Base-by-base conservation (phyloP, 306 rosid species). In the Ziziphus jujuba region DNA sequence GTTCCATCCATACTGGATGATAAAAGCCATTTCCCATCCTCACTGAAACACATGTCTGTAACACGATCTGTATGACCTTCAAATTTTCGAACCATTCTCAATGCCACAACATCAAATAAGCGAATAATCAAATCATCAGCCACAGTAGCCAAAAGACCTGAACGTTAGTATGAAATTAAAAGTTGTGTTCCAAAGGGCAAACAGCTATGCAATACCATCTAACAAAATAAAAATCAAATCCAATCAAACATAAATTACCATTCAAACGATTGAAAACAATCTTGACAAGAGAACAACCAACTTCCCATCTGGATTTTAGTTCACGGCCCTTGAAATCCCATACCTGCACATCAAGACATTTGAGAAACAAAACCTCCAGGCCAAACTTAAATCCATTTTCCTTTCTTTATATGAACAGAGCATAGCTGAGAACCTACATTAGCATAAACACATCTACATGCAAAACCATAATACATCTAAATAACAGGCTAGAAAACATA, bases 1-100 rank as follows among this genome's bases (percentile, higher is more conserved):
- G 87, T 86, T 83, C 97, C 91, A 82, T 93, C 98, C 98, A 93
- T 87, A 72, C 98, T 86, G 20, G 97, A 87, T 16, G 98, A 90
- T 71, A 90, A 62, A 77, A 93, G 89, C 98, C 96, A 93, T 80
- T 93, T 93, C 43, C 98, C 91, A 78, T 92, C 98, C 84, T 92
- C 97, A 56, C 98, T 92, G 86, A 92, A 92, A 77, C 96, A 89
- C 81, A 92, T 76, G 66, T 92, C 98, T 17, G 98, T 89, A 62
- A 92, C 69, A 55, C 97, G 96, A 83, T 92, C 98, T 6, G 80
- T 83, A 81, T 90, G 96, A 48, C 97, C 98, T 86, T 89, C 96
- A 69, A 92, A 92, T 63, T 83, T 87, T 54, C 97, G 96, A 51
- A 92, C 98, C 77, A 90, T 76, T 80, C 89, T 79, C 63, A 78